A percentile compares a stretch with the other conserved stretches of the same genome.
Conservation (phyloP, 192 early-diverging fungal genomes). For the Cladochytrium replicatum region DNA sequence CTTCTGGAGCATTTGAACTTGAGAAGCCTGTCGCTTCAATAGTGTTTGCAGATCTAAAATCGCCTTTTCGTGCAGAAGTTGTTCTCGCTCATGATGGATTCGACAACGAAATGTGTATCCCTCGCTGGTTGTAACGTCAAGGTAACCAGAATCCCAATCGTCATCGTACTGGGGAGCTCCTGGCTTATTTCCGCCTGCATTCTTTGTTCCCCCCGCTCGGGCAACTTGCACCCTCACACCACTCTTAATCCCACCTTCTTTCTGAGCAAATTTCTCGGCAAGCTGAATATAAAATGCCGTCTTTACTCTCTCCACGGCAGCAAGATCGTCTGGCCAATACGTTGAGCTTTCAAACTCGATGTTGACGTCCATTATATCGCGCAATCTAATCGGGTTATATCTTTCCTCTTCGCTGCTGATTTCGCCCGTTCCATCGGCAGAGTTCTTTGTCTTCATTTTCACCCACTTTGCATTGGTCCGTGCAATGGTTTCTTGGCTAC, state of each 20-base stretch:
- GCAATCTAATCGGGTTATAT: neutral
- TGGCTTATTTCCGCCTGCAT: too few species aligned
- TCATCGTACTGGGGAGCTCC: too few species aligned
- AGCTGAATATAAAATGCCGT: slow-evolving; percentile 74
- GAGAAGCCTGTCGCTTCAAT: too few species aligned
- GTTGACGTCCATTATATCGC: slow-evolving; percentile 47
- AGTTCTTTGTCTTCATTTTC: neutral
- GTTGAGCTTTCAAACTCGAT: slow-evolving; percentile 75
- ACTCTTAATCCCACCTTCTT: too few species aligned
- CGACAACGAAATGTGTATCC: slow-evolving; percentile 78
- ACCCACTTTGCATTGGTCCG: neutral
- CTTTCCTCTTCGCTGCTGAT: neutral
- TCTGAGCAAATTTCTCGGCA: slow-evolving; percentile 52
- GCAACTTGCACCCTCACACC: too few species aligned
- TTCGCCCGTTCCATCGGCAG: neutral
- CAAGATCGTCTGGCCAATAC: slow-evolving; percentile 84
- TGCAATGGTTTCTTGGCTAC: too few species aligned
- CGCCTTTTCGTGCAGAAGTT: slow-evolving; percentile 39
- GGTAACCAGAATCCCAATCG: too few species aligned
- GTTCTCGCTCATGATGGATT: slow-evolving; percentile 64
- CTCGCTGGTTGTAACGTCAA: slow-evolving; percentile 58
- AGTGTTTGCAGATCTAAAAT: too few species aligned
- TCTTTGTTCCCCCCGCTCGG: too few species aligned
- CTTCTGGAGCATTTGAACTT: too few species aligned
- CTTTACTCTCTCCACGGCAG: slow-evolving; percentile 84